These are phyloP conservation scores for Epichloe bromicola DNA, from an alignment of 2,329 filamentous ascomycete species.

Conservation along the genomic window DNA sequence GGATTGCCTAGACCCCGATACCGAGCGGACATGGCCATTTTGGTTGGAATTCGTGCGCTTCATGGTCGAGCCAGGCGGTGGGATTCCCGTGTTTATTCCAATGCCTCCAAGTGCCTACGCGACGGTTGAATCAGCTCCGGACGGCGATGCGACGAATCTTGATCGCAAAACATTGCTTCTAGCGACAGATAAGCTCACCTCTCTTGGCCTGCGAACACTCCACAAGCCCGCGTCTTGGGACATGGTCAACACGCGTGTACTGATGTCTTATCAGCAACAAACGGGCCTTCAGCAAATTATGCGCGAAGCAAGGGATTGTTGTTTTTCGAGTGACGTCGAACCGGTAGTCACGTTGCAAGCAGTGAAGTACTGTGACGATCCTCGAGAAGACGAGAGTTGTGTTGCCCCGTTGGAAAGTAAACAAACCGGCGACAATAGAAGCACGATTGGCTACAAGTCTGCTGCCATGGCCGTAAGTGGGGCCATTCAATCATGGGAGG, in stretches of 20 bases:
- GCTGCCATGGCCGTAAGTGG: background rate
- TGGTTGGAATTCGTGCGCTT: conserved; percentile 73
- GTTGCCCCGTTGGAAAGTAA: conserved; percentile 31
- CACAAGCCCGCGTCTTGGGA: conserved; percentile 80
- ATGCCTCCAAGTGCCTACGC: conserved; percentile 72
- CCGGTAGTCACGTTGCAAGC: background rate
- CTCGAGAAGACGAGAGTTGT: conserved; percentile 13
- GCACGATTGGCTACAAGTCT: conserved; percentile 15
- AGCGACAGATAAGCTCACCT: conserved; percentile 43
- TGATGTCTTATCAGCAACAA: background rate
- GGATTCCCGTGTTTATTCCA: conserved; percentile 71
- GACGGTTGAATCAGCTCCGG: background rate
- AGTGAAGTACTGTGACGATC: background rate
- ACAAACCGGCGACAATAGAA: conserved; percentile 18
- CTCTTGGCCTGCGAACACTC: conserved; percentile 82
- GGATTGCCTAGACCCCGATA: conserved; percentile 73
- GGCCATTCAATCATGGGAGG: background rate
- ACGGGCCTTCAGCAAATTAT: background rate
- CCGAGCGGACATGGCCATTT: conserved; percentile 65
- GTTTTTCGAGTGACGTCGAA: background rate
- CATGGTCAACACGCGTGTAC: conserved; percentile 37
- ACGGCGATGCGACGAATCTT: conserved; percentile 9
- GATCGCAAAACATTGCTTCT: background rate
- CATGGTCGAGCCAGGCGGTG: conserved; percentile 83
- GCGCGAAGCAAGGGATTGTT: background rate